These are phyloP conservation scores for Echinochloa phyllopogon DNA, from an alignment of 176 grass and related monocot genomes.

Conservation along the genomic window DNA sequence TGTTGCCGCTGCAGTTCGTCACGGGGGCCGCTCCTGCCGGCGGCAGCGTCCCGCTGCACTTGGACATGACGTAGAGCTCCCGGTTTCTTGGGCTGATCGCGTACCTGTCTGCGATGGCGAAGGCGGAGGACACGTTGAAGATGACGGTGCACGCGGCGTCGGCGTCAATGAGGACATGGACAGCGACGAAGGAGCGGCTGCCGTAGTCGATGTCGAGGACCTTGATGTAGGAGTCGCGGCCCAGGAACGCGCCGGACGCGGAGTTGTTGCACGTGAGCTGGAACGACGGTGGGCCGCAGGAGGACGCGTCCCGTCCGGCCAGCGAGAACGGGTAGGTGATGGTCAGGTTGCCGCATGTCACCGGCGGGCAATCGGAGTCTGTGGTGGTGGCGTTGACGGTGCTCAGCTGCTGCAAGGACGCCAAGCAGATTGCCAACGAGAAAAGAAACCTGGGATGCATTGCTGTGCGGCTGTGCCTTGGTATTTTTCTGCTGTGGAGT, in stretches of 20 bases:
- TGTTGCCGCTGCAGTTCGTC: conserved; percentile 31
- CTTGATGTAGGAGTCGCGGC: conserved; percentile 25
- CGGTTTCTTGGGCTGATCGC: conserved; percentile 32
- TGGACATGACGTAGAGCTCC: conserved; percentile 41
- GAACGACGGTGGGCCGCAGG: conserved; percentile 51
- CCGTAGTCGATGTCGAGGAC: conserved; percentile 43
- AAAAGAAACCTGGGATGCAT: conserved; percentile 37
- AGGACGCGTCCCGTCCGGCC: background rate
- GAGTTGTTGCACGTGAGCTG: conserved; percentile 24
- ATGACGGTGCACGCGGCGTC: conserved; percentile 5
- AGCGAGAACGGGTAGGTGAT: conserved; percentile 55
- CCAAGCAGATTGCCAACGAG: conserved; percentile 22
- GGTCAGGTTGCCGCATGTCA: conserved; percentile 51
- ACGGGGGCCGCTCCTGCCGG: background rate
- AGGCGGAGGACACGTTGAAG: conserved; percentile 44
- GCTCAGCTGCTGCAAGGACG: conserved; percentile 25
- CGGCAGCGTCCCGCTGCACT: conserved; percentile 19
- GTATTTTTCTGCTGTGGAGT: background rate
- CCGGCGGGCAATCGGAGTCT: conserved; percentile 27
- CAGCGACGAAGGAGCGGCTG: conserved; percentile 39
- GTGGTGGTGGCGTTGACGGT: background rate
- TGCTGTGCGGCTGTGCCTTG: too few species aligned
- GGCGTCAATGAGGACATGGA: conserved; percentile 29
- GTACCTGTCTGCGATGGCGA: conserved; percentile 38
- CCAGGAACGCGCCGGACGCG: conserved; percentile 21